Percentiles rank a stretch among this genome's conserved stretches.
phyloP scores from a whole-genome alignment of 2,329 filamentous ascomycete species.

The Biscogniauxia marginata region DNA sequence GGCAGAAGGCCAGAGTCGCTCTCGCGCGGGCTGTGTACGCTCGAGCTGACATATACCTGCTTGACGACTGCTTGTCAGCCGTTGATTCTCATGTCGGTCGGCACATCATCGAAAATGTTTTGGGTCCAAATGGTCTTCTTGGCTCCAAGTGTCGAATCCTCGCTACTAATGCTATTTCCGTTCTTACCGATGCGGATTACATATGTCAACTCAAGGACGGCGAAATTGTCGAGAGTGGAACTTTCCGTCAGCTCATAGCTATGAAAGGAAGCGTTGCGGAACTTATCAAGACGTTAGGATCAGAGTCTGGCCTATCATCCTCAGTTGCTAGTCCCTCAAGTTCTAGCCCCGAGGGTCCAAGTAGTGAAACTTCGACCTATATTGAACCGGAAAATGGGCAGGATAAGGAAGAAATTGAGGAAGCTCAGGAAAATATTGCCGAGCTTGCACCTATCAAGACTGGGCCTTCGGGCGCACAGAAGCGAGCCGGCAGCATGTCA shows the following conservation, averaged over 20 bases:
- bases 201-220: conserved; percentile 84
- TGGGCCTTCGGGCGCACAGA: conserved; percentile 49
- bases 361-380: conserved; percentile 57
- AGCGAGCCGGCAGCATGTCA: conserved; percentile 66
- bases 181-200: conserved; percentile 84
- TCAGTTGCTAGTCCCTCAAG: conserved; percentile 28
- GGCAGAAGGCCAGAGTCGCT: conserved; percentile 91
- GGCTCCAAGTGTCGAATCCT: conserved; percentile 85
- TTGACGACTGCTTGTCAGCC: conserved; percentile 92
- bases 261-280: conserved; percentile 90
- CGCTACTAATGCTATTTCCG: conserved; percentile 91
- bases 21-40: conserved; percentile 94
- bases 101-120: conserved; percentile 91
- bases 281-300: conserved; percentile 74
- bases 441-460: conserved; percentile 73
- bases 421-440: conserved; percentile 74
- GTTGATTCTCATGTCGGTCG: conserved; percentile 98
- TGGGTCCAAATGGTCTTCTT: conserved; percentile 81
- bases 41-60: conserved; percentile 89
- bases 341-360: conserved; percentile 43
- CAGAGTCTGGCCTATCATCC: conserved; percentile 47
- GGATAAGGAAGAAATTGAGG: conserved; percentile 68
- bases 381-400: conserved; percentile 51
- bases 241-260: conserved; percentile 85
- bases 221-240: conserved; percentile 81